These are phyloP conservation scores for Coniella vitis DNA, from an alignment of 2,329 filamentous ascomycete species.

Conservation along the genomic window DNA sequence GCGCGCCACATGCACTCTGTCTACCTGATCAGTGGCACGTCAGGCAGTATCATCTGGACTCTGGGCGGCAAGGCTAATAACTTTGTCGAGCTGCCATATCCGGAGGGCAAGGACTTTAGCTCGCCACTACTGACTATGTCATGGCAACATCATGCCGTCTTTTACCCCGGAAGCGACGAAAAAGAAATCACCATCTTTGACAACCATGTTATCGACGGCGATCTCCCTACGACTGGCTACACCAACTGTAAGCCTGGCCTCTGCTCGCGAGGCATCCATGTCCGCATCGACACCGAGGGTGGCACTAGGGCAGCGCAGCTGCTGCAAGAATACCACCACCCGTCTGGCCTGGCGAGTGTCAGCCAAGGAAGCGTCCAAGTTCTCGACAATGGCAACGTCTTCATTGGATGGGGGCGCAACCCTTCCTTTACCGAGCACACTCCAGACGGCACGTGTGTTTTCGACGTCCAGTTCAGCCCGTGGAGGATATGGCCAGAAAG, in stretches of 20 bases:
- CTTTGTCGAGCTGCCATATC: conserved; percentile 25
- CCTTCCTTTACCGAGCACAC: conserved; percentile 40
- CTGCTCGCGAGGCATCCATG: conserved; percentile 26
- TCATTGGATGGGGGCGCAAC: conserved; percentile 41
- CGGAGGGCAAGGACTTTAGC: conserved; percentile 30
- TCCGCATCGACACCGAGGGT: conserved; percentile 28
- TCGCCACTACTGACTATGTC: conserved; percentile 14
- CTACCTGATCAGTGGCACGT: conserved; percentile 24
- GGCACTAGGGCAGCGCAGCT: conserved; percentile 34
- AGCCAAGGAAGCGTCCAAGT: conserved; percentile 37
- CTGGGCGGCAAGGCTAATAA: conserved; percentile 28
- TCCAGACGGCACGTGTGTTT: conserved; percentile 30
- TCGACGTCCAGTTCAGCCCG: conserved; percentile 34
- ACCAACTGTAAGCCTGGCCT: background rate
- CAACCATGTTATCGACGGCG: conserved; percentile 24
- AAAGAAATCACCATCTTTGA: conserved; percentile 42
- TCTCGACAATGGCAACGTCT: conserved; percentile 29
- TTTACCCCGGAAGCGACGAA: conserved; percentile 20
- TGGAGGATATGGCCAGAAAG: conserved; percentile 17
- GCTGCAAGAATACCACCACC: conserved; percentile 31
- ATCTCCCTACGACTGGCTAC: conserved; percentile 14
- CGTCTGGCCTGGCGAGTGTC: conserved; percentile 26
- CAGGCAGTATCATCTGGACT: conserved; percentile 28
- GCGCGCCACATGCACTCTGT: conserved; percentile 26
- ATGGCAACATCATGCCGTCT: conserved; percentile 40